A percentile compares a stretch with the other conserved stretches of the same genome.
phyloP scores from a whole-genome alignment of 805 yeast genomes.

The Lipomyces lipofer region DNA sequence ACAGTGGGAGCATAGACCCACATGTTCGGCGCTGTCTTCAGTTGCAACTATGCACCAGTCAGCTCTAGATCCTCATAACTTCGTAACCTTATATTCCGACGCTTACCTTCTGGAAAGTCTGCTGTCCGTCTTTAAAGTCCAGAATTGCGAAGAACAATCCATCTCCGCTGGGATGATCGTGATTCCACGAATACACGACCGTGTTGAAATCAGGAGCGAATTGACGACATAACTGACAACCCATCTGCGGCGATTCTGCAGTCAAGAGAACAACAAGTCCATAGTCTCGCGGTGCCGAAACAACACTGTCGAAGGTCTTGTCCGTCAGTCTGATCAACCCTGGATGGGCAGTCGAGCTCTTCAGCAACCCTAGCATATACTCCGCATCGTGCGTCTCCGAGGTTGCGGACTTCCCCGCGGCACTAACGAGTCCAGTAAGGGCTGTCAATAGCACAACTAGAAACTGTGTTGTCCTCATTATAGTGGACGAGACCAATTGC shows the following conservation, averaged over 20 bases:
- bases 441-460: not conserved
- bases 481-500: constrained; percentile 2
- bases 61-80: not conserved
- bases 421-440: constrained; percentile 1
- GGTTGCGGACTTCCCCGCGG: not conserved
- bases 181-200: constrained; percentile 64
- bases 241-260: constrained; percentile 69
- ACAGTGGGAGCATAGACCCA: constrained; percentile 59
- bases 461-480: not conserved
- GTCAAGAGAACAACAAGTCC: constrained; percentile 68
- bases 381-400: constrained; percentile 10
- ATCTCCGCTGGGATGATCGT: constrained; percentile 56
- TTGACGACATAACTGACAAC: constrained; percentile 72
- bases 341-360: constrained; percentile 16
- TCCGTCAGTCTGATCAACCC: constrained; percentile 57
- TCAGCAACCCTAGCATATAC: constrained; percentile 15
- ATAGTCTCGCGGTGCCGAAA: constrained; percentile 68
- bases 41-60: constrained; percentile 40
- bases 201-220: constrained; percentile 64
- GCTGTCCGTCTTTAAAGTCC: constrained; percentile 62
- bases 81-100: constrained; percentile 36
- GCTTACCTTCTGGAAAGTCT: constrained; percentile 52
- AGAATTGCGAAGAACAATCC: constrained; percentile 70
- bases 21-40: constrained; percentile 78
- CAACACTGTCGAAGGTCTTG: constrained; percentile 54